phyloP scores from a whole-genome alignment of 2,329 filamentous ascomycete species.

The Epichloe uncinata region DNA sequence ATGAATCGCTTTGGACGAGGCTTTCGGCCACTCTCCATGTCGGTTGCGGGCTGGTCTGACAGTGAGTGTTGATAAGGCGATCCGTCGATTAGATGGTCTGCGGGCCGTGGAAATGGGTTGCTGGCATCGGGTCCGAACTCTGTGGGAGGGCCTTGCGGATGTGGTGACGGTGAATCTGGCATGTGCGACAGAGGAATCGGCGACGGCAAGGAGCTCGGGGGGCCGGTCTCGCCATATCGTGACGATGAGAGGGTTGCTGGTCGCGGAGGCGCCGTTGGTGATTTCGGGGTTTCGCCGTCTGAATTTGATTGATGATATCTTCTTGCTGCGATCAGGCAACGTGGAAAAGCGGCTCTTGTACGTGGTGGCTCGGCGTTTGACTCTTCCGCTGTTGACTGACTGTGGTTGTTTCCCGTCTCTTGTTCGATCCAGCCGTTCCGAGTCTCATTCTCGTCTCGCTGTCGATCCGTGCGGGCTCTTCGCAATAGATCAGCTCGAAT shows the following conservation, averaged over 20 bases:
- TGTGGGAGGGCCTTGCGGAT: background rate
- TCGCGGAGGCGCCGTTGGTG: constrained; percentile 22
- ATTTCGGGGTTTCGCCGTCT: constrained; percentile 30
- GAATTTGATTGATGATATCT: background rate
- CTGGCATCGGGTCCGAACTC: background rate
- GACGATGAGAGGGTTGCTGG: constrained; percentile 2
- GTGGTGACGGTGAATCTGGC: background rate
- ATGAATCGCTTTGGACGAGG: constrained; percentile 27
- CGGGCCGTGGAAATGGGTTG: background rate
- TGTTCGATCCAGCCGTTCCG: background rate
- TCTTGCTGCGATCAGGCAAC: background rate
- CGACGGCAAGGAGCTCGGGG: constrained; percentile 7
- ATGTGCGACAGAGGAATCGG: background rate
- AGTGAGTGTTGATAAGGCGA: background rate
- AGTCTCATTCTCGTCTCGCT: background rate
- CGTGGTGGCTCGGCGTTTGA: constrained; percentile 1
- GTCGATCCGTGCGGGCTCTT: constrained; percentile 17
- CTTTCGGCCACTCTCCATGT: background rate
- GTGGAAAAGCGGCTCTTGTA: background rate
- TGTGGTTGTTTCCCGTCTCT: background rate
- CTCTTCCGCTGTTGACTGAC: constrained; percentile 4
- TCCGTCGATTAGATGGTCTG: background rate
- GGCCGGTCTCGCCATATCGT: constrained; percentile 1
- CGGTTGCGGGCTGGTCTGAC: background rate
- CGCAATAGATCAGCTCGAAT: constrained; percentile 20